phyloP scores from a whole-genome alignment of 257 asterid species.

The Solanum gracilifrons region DNA sequence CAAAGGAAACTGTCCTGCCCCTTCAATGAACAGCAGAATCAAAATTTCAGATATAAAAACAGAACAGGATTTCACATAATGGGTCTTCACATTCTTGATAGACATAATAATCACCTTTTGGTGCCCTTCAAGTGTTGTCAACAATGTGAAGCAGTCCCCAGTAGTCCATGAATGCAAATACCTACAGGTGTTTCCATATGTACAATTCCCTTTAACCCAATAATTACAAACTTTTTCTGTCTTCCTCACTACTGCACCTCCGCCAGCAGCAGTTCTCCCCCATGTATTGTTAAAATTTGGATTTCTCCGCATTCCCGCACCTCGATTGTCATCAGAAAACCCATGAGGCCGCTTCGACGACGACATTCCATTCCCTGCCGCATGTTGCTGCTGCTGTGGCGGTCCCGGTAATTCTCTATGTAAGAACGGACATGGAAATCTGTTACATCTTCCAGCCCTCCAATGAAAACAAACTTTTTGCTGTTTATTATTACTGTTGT shows the following conservation, averaged over 20 bases:
- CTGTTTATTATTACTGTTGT: slow-evolving; percentile 22
- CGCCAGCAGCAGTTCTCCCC: slow-evolving; percentile 46
- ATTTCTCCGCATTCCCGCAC: slow-evolving; percentile 36
- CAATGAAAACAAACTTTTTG: slow-evolving; percentile 70
- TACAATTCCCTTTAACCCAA: slow-evolving; percentile 75
- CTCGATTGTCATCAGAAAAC: slow-evolving; percentile 40
- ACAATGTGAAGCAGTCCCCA: slow-evolving; percentile 55
- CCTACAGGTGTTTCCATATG: slow-evolving; percentile 59
- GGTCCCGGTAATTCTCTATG: slow-evolving; percentile 61
- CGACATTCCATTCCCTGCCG: slow-evolving; percentile 24
- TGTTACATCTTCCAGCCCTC: slow-evolving; percentile 79
- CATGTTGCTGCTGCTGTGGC: slow-evolving; percentile 1
- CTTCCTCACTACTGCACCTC: slow-evolving; percentile 33
- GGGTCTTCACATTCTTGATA: neutral
- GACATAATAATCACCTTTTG: slow-evolving; percentile 41
- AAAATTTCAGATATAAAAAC: neutral
- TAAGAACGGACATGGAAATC: slow-evolving; percentile 59
- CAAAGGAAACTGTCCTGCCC: neutral
- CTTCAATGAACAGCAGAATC: neutral
- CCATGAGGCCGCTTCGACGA: slow-evolving; percentile 59
- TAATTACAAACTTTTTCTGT: slow-evolving; percentile 52
- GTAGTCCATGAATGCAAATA: slow-evolving; percentile 86
- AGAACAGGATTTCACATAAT: neutral
- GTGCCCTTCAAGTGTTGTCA: slow-evolving; percentile 85
- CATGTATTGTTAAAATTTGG: slow-evolving; percentile 53